These are phyloP conservation scores for Penicillium sp. DNA, from an alignment of 2,329 filamentous ascomycete species.

Conservation along the genomic window DNA sequence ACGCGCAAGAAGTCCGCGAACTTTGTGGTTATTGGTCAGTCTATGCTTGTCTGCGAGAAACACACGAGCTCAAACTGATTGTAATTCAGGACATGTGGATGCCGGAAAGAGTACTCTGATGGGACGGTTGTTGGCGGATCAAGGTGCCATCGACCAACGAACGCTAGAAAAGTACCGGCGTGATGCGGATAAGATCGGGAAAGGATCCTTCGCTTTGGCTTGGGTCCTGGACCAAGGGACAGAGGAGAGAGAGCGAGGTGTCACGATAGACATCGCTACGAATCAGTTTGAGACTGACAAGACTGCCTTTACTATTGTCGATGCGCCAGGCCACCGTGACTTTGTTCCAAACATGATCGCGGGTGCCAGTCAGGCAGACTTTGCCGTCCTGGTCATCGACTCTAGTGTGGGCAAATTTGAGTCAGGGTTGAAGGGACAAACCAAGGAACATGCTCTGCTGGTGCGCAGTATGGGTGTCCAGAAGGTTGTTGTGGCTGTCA, in stretches of 20 bases:
- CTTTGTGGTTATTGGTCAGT: constrained; percentile 84
- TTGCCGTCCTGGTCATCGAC: constrained; percentile 92
- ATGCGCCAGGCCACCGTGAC: constrained; percentile 91
- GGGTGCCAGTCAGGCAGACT: constrained; percentile 91
- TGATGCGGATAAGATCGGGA: constrained; percentile 88
- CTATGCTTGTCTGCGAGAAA: constrained; percentile 1
- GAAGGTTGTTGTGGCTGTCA: constrained; percentile 84
- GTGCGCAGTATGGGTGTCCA: constrained; percentile 89
- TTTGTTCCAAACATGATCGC: constrained; percentile 99
- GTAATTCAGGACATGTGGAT: constrained; percentile 78
- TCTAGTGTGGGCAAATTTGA: constrained; percentile 89
- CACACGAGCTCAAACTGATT: constrained; percentile 15
- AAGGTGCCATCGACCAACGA: constrained; percentile 83
- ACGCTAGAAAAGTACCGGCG: constrained; percentile 85
- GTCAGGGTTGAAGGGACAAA: constrained; percentile 89
- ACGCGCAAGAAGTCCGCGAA: constrained; percentile 78
- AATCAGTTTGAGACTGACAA: constrained; percentile 90
- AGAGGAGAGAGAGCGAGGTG: constrained; percentile 84
- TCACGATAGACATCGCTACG: constrained; percentile 95
- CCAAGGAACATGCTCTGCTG: constrained; percentile 86
- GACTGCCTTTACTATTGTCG: constrained; percentile 88
- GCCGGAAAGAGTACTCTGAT: constrained; percentile 97
- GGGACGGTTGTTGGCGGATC: constrained; percentile 87
- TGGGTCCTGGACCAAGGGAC: constrained; percentile 94
- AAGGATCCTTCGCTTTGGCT: constrained; percentile 91